Evolutionary conservation across 208 protist species (phyloP).

Genomic region (Trypanosoma vivax): DNA sequence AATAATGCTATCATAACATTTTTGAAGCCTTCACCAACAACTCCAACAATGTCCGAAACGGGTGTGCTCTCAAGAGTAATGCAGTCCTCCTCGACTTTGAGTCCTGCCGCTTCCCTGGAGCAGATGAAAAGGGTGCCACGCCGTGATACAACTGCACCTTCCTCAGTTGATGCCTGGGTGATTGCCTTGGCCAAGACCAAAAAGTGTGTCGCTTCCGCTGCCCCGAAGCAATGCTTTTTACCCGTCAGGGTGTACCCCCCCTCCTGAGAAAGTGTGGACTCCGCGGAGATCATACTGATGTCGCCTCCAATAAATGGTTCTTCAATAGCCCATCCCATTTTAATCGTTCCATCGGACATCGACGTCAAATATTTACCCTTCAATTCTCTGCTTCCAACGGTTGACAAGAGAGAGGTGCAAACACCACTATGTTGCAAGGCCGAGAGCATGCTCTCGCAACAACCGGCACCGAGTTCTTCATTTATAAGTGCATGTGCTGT

Average conservation of each 20-base stretch:
- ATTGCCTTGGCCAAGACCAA: constrained; percentile 69
- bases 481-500: constrained; percentile 72
- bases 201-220: constrained; percentile 65
- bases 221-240: constrained; percentile 47
- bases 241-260: constrained; percentile 55
- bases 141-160: constrained; percentile 40
- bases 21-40: constrained; percentile 80
- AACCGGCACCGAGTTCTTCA: constrained; percentile 66
- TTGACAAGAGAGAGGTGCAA: constrained; percentile 61
- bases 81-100: constrained; percentile 29
- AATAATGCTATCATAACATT: constrained; percentile 76
- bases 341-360: constrained; percentile 78
- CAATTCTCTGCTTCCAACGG: constrained; percentile 57
- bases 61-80: constrained; percentile 46
- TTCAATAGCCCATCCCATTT: constrained; percentile 76
- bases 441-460: constrained; percentile 35
- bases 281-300: constrained; percentile 75
- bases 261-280: constrained; percentile 24
- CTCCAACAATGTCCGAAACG: constrained; percentile 60
- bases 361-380: constrained; percentile 81
- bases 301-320: constrained; percentile 61
- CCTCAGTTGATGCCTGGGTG: constrained; percentile 56
- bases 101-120: constrained; percentile 29
- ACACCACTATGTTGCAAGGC: constrained; percentile 60
- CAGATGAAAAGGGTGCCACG: constrained; percentile 81